phyloP scores from a whole-genome alignment of 352 stramenopile species.

The Plasmopara halstedii region DNA sequence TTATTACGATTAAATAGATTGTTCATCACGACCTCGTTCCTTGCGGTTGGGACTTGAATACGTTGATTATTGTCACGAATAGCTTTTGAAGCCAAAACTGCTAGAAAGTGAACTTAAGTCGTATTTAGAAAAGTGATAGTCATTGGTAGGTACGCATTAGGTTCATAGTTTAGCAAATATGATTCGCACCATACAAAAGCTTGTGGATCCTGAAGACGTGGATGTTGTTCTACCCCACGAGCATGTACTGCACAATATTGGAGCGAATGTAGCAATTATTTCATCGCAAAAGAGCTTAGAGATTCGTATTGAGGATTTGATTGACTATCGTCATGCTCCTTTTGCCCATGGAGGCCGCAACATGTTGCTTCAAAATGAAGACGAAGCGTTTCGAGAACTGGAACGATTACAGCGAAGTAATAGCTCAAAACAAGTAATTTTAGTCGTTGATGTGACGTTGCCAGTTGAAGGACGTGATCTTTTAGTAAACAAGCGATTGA shows the following conservation, averaged over 20 bases:
- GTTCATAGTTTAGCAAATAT: slow-evolving; percentile 13
- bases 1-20: slow-evolving; percentile 76
- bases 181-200: slow-evolving; percentile 45
- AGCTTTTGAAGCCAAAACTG: background rate
- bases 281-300: slow-evolving; percentile 1
- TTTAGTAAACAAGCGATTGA: slow-evolving; percentile 23
- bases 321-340: slow-evolving; percentile 39
- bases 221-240: slow-evolving; percentile 42
- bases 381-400: slow-evolving; percentile 69
- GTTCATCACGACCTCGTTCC: slow-evolving; percentile 28
- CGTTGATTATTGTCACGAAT: too few species aligned
- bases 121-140: too few species aligned
- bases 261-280: background rate
- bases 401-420: slow-evolving; percentile 24
- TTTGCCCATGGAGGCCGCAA: slow-evolving; percentile 34
- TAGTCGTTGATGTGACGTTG: slow-evolving; percentile 52
- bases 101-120: slow-evolving; percentile 6
- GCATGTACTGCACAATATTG: slow-evolving; percentile 50
- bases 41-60: slow-evolving; percentile 6
- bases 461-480: slow-evolving; percentile 39
- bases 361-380: slow-evolving; percentile 52
- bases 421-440: background rate
- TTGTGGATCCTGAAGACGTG: slow-evolving; percentile 33
- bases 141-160: background rate
- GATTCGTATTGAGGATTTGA: slow-evolving; percentile 48